Conservation (phyloP, 139 green algal species). For the Closterium sp. region DNA sequence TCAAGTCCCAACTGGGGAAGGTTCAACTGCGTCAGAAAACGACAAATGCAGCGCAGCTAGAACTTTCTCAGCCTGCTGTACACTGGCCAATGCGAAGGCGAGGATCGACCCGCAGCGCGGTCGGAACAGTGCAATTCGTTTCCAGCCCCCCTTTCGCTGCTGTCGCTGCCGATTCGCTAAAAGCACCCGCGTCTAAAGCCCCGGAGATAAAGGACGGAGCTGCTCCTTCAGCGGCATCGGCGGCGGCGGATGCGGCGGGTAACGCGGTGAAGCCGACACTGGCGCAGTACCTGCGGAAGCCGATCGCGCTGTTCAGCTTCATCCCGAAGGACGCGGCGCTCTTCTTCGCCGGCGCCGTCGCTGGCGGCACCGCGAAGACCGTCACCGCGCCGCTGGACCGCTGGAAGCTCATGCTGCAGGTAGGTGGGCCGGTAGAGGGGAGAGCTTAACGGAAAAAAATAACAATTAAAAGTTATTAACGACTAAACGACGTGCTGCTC, state of each 20-base stretch:
- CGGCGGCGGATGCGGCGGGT: too few species aligned
- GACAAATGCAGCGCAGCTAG: not conserved
- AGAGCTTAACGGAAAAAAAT: too few species aligned
- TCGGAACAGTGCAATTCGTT: not conserved
- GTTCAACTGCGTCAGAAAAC: not conserved
- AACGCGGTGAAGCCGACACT: conserved; percentile 5
- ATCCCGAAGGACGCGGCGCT: conserved; percentile 56
- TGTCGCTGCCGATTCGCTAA: not conserved
- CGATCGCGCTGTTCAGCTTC: conserved; percentile 14
- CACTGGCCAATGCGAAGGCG: not conserved
- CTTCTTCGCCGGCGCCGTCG: conserved; percentile 73
- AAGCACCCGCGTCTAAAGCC: not conserved
- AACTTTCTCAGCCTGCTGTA: not conserved
- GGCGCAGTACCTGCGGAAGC: conserved; percentile 12
- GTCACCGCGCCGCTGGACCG: conserved; percentile 78
- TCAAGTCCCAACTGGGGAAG: not conserved
- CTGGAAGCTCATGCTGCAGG: conserved; percentile 67
- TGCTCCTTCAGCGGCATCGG: not conserved
- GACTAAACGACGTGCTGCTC: too few species aligned
- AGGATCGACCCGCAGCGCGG: not conserved
- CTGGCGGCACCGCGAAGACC: conserved; percentile 77
- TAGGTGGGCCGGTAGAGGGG: not conserved
- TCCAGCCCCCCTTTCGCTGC: not conserved
- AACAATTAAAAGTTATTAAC: too few species aligned
- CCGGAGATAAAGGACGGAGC: not conserved